A percentile compares a stretch with the other conserved stretches of the same genome.
These are phyloP conservation scores for Carex parvula DNA, from an alignment of 176 grass and related monocot species.

Conservation along the genomic window DNA sequence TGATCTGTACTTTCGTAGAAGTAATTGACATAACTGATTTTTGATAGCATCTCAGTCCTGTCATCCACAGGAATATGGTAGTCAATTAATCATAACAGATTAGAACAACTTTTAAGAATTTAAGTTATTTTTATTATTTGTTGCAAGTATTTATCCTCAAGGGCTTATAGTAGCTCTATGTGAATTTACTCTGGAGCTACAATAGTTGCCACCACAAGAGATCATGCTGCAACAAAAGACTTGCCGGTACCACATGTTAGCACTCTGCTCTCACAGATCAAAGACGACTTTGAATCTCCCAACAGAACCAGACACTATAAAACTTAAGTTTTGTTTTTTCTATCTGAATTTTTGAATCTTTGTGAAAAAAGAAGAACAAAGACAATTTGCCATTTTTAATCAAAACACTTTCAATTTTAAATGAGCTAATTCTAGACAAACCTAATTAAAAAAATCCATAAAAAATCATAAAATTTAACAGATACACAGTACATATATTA, in stretches of 20 bases:
- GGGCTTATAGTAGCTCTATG: not conserved
- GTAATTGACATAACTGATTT: conserved; percentile 2
- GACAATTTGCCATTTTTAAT: not conserved
- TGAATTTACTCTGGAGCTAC: not conserved
- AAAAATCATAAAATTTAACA: too few relatives aligned
- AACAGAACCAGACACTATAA: not conserved
- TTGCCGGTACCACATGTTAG: not conserved
- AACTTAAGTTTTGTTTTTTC: not conserved
- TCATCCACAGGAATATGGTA: not conserved
- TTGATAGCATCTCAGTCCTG: not conserved
- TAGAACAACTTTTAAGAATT: not conserved
- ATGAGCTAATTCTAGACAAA: not conserved
- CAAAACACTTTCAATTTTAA: not conserved
- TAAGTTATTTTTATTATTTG: not conserved
- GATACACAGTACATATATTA: too few relatives aligned
- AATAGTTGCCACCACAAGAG: not conserved
- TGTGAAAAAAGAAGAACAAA: too few relatives aligned
- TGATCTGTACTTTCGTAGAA: conserved; percentile 9
- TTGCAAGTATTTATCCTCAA: not conserved
- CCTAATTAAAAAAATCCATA: too few relatives aligned
- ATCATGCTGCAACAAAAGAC: not conserved
- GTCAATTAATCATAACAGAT: not conserved
- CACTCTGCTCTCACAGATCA: not conserved
- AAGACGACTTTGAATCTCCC: not conserved
- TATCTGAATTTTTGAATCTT: too few relatives aligned